These are phyloP conservation scores for Fibroporia radiculosa DNA, from an alignment of 768 basidiomycete genomes.

Conservation along the genomic window DNA sequence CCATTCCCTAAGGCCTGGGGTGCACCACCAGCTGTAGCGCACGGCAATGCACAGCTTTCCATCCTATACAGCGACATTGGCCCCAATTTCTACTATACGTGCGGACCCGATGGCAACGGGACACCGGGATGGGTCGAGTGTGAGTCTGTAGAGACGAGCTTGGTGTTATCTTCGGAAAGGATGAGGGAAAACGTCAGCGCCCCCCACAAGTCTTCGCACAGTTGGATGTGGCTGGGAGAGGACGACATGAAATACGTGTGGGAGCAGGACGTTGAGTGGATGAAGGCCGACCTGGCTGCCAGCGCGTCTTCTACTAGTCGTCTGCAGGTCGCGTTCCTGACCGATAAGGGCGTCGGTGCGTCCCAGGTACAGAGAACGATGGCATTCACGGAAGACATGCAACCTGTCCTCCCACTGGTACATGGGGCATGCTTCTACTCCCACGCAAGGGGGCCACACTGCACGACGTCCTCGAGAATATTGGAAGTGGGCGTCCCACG, in stretches of 20 bases:
- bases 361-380: constrained; percentile 31
- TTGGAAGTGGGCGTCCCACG: not conserved
- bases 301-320: constrained; percentile 6
- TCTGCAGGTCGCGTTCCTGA: constrained; percentile 33
- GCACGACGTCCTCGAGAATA: not conserved
- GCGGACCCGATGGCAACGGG: constrained; percentile 27
- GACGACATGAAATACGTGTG: constrained; percentile 30
- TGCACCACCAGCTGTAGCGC: constrained; percentile 30
- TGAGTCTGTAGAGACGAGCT: constrained; percentile 27
- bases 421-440: constrained; percentile 23
- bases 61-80: constrained; percentile 50
- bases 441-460: not conserved
- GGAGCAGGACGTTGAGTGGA: constrained; percentile 31
- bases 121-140: constrained; percentile 38
- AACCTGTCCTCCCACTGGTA: constrained; percentile 4
- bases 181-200: no score
- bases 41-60: constrained; percentile 35
- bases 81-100: constrained; percentile 32
- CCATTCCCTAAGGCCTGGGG: constrained; percentile 38
- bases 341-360: constrained; percentile 40
- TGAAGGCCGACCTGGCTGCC: constrained; percentile 26
- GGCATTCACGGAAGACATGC: constrained; percentile 14
- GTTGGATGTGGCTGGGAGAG: constrained; percentile 31
- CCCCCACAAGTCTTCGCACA: constrained; percentile 2
- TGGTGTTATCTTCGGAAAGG: not conserved